Base-by-base conservation (phyloP, 2,329 filamentous ascomycete species). In the Clonostachys rosea region DNA sequence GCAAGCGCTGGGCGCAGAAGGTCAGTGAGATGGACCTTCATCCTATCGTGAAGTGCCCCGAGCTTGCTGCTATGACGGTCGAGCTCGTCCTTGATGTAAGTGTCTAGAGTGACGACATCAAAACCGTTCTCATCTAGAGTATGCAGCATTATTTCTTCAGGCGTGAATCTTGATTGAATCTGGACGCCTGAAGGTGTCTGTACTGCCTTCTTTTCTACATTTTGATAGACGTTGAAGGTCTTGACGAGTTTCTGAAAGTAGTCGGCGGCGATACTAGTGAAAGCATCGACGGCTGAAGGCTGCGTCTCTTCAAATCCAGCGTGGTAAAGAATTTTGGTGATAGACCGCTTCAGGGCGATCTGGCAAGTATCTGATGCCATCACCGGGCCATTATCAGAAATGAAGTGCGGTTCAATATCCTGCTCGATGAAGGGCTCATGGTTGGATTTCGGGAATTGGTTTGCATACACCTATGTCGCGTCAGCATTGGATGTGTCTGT, bases 271-370 rank as follows among this genome's bases (percentile, higher is more conserved):
- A 96, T 81, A 56, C 96, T 91, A 0, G 94, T 96, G 36, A 95
- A 82, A 1, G 89, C 81, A 56, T 99, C 94, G 33, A 99, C 74
- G 30, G 94, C 92, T 39, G 91, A 95, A 13, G 94, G 94, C 62
- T 99, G 94, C 52, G 95, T 89, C 62, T 99, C 94, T 66, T 99
- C 94, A 54, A 97, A 99, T 1, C 94, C 94, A 39, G 91, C 88
- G 62, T 96, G 90, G 61, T 96, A 99, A 59, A 96, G 92, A 42
- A 99, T 83, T 67, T 97, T 95, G 49, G 87, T 91, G 16, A 97
- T 87, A 12, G 91, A 94, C 48, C 94, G 85, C 65, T 95, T 91
- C 55, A 99, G 68, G 2, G 91, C 89, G 45, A 89, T 83, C 55
- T 89, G 85, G 63, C 89, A 95, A 34, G 90, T 81, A 65, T 87